Conservation (phyloP, 1,284 basidiomycete genomes). For the Cutaneotrichosporon sp. region DNA sequence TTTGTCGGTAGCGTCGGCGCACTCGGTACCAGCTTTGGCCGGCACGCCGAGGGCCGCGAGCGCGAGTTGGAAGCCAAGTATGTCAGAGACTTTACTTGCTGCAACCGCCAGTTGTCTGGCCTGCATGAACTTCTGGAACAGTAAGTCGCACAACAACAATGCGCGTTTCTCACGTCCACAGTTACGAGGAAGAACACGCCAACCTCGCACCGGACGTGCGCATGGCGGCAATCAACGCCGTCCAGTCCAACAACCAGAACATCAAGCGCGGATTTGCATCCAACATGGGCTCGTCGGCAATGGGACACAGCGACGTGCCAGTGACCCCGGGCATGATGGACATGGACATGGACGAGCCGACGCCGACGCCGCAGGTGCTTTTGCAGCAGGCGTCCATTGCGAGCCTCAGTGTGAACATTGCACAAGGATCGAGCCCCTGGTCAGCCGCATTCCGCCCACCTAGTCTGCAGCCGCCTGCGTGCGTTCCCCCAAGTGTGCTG, state of each 20-base stretch:
- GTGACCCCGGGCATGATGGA: conserved; percentile 50
- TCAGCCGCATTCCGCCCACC: conserved; percentile 30
- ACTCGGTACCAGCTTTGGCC: conserved; percentile 37
- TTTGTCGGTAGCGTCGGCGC: conserved; percentile 39
- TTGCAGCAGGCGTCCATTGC: conserved; percentile 16
- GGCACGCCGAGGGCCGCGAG: conserved; percentile 37
- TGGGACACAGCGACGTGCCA: conserved; percentile 39
- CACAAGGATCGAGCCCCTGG: conserved; percentile 27
- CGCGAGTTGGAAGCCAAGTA: conserved; percentile 48
- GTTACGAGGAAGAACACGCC: conserved; percentile 49
- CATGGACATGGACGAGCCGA: conserved; percentile 44
- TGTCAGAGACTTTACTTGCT: conserved; percentile 48
- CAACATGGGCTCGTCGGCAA: conserved; percentile 1
- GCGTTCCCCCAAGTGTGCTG: conserved; percentile 43
- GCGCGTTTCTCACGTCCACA: conserved; percentile 9
- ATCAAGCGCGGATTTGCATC: conserved; percentile 2
- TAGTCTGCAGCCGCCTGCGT: conserved; percentile 21
- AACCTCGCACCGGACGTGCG: conserved; percentile 42
- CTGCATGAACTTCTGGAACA: conserved; percentile 49
- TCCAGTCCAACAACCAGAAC: conserved; percentile 23
- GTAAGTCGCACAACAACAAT: too few species aligned
- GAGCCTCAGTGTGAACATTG: conserved; percentile 8
- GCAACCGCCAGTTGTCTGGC: conserved; percentile 45
- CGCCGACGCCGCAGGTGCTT: conserved; percentile 14
- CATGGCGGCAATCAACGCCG: conserved; percentile 43